Percentiles rank a stretch among this genome's conserved stretches.
phyloP scores from a whole-genome alignment of 139 green algal genomes.

The Pseudopediastrum boryanum region DNA sequence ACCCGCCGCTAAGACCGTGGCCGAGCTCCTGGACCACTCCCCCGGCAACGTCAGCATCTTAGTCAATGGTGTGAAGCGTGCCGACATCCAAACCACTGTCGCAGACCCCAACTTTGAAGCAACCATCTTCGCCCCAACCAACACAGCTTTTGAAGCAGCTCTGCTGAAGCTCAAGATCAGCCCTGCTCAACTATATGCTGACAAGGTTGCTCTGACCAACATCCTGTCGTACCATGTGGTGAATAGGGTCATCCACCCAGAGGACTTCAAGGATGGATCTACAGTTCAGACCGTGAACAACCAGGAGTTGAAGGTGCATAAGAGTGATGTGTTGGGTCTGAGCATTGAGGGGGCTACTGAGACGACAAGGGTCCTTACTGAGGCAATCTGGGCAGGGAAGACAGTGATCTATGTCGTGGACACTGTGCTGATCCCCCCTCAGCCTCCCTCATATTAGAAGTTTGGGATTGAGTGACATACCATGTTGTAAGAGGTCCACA shows the following conservation, averaged over 20 bases:
- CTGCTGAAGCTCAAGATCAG: constrained; percentile 41
- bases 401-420: constrained; percentile 33
- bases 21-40: constrained; percentile 27
- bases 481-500: no score
- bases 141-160: constrained; percentile 24
- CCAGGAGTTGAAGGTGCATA: no score
- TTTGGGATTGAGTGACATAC: no score
- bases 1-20: constrained; percentile 14
- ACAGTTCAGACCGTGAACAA: no score
- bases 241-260: not conserved
- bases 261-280: no score
- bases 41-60: constrained; percentile 38
- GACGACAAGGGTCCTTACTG: no score
- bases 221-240: constrained; percentile 2
- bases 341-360: no score
- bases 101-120: constrained; percentile 21
- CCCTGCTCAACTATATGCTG: constrained; percentile 24
- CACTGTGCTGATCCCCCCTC: constrained; percentile 30
- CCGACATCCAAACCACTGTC: not conserved
- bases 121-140: constrained; percentile 34
- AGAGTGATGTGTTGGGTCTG: no score
- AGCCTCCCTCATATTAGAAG: not conserved
- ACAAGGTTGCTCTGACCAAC: constrained; percentile 40
- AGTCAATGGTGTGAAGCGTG: constrained; percentile 7
- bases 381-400: no score